Evolutionary conservation across 1,284 basidiomycete species (phyloP).

Genomic region (Hypsizygus ulmarius): DNA sequence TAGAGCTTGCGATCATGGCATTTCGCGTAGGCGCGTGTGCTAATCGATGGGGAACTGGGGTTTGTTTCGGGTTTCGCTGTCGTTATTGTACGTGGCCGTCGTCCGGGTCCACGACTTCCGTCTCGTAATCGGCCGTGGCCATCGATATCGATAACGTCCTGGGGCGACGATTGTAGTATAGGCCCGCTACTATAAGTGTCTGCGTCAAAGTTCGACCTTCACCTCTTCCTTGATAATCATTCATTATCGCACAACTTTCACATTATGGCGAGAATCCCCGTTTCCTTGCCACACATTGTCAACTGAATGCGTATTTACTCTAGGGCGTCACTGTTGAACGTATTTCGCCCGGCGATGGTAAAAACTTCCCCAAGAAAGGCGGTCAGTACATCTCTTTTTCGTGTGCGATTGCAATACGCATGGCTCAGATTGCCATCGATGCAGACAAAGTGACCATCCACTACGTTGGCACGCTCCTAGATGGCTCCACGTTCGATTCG

Average conservation of each 20-base stretch:
- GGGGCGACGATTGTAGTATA: slow-evolving; percentile 14
- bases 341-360: slow-evolving; percentile 42
- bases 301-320: slow-evolving; percentile 9
- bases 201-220: slow-evolving; percentile 32
- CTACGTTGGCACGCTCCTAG: slow-evolving; percentile 65
- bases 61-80: background rate
- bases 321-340: slow-evolving; percentile 49
- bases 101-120: slow-evolving; percentile 8
- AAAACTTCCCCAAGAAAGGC: slow-evolving; percentile 47
- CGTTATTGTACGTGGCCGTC: background rate
- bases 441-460: slow-evolving; percentile 61
- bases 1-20: background rate
- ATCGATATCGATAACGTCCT: slow-evolving; percentile 35
- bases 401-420: slow-evolving; percentile 6
- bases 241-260: slow-evolving; percentile 19
- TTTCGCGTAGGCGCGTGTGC: background rate
- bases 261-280: slow-evolving; percentile 17
- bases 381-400: slow-evolving; percentile 34
- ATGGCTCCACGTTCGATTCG: slow-evolving; percentile 70
- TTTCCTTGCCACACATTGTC: background rate
- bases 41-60: slow-evolving; percentile 12
- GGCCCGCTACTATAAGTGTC: slow-evolving; percentile 45
- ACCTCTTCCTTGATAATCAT: slow-evolving; percentile 22
- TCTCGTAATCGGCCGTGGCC: slow-evolving; percentile 10
- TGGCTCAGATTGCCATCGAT: slow-evolving; percentile 15